Evolutionary conservation across 176 grass and related monocot species (phyloP), one percentile per base, ranked within the genome.

Genomic region (Carex littledalei): DNA sequence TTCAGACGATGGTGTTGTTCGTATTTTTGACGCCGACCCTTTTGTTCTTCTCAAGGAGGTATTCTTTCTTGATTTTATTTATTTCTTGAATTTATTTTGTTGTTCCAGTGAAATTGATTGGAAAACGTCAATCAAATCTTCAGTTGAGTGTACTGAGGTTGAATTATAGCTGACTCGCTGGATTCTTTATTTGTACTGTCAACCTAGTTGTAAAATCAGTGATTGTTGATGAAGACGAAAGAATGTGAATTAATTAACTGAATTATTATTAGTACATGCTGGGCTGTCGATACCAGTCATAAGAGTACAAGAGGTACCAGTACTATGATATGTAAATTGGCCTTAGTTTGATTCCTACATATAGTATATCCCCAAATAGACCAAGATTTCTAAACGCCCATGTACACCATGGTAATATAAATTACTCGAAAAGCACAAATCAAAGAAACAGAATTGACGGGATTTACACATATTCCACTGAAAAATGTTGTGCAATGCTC

Each of bases 11-110:
- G 93, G 96, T 60, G 55, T 89, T 45, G 78, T 99, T 35, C 89
- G 85, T 87, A 79, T 99, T 80, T 95, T 92, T 70, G 96, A 95
- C 62, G 90, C 93, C 55, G 93, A 95, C 21, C 90, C 90, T 5
- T 99, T 92, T 84, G 78, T 94, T 11, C 93, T 94, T 41, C 91
- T 99, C 54, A 31, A 34, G 84, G 87, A 90, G 18, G 79, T 82
- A 64, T 1, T 61, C 5, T 43, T 63, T 65, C 0, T 31, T 17
- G 37, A 4, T 1, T 32, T 39, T 43, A 8, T 43, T 62, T 11
- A 24, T 74, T 50, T 47, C 3, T 35, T 35, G 34, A 5, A 6
- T 21, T 73, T 12, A 11, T 21, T 20, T 74, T 22, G n/a, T 50
- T 74, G 8, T 21, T 52, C 3, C 2, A 73, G n/a, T 73, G 50